Conservation (phyloP, 106 monocot genomes). For the Platanthera guangdongensis region DNA sequence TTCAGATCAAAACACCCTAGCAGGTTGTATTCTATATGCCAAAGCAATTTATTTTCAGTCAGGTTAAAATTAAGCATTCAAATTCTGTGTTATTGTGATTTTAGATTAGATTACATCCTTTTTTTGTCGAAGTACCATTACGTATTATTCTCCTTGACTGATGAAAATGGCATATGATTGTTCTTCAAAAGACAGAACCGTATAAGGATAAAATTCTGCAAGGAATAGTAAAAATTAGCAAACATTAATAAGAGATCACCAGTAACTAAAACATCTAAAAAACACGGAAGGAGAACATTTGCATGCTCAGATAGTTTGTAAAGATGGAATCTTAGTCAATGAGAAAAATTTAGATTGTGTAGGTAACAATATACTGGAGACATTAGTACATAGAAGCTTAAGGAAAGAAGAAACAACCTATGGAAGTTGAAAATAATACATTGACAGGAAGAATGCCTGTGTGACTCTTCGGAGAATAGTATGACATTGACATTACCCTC, state of each 20-base stretch:
- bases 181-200: background rate
- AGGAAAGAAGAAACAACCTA: background rate
- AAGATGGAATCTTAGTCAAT: background rate
- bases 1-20: slow-evolving; percentile 66
- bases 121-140: background rate
- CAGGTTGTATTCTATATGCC: slow-evolving; percentile 27
- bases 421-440: background rate
- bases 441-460: background rate
- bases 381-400: background rate
- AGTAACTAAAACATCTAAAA: background rate
- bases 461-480: background rate
- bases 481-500: no score
- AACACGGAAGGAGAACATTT: background rate
- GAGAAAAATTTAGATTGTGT: background rate
- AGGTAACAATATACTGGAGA: background rate
- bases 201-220: background rate
- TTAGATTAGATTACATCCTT: background rate
- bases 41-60: background rate
- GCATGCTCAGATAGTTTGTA: background rate
- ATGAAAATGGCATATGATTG: background rate
- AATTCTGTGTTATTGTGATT: slow-evolving; percentile 1
- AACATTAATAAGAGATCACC: background rate
- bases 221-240: background rate
- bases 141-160: background rate
- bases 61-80: background rate